These are phyloP conservation scores for Letharia columbiana DNA, from an alignment of 495 filamentous ascomycete species.

Conservation along the genomic window DNA sequence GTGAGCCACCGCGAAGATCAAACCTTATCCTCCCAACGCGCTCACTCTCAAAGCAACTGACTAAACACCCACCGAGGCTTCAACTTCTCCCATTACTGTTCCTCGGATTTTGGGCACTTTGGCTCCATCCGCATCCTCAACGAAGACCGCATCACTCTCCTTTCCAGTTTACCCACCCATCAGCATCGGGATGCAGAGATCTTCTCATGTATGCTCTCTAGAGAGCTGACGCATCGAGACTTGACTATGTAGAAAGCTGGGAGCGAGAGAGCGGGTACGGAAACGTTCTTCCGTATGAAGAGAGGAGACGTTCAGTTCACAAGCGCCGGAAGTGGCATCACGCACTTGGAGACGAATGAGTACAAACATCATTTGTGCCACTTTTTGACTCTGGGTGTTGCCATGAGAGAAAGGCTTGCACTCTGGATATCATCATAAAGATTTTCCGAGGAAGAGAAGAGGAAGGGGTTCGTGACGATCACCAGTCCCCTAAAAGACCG, in stretches of 20 bases:
- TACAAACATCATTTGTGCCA: slow-evolving; percentile 55
- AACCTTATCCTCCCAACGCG: slow-evolving; percentile 49
- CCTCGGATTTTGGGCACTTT: slow-evolving; percentile 54
- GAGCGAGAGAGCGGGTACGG: slow-evolving; percentile 23
- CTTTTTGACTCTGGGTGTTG: slow-evolving; percentile 39
- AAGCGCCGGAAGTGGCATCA: too few species aligned
- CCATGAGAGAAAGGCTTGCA: slow-evolving; percentile 58
- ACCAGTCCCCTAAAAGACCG: slow-evolving; percentile 62
- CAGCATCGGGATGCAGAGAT: slow-evolving; percentile 76
- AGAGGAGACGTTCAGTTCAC: too few species aligned
- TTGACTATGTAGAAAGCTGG: slow-evolving; percentile 51
- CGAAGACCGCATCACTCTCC: slow-evolving; percentile 65
- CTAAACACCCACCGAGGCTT: slow-evolving; percentile 81
- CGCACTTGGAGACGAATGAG: slow-evolving; percentile 58
- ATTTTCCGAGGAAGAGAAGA: slow-evolving; percentile 58
- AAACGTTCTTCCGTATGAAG: too few species aligned
- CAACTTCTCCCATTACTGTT: slow-evolving; percentile 65
- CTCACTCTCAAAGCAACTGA: slow-evolving; percentile 72
- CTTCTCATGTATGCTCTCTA: slow-evolving; percentile 66
- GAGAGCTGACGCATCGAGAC: slow-evolving; percentile 75
- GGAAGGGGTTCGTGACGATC: slow-evolving; percentile 53
- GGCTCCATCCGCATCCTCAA: slow-evolving; percentile 71
- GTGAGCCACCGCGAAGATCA: not conserved
- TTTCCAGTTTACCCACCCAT: slow-evolving; percentile 69
- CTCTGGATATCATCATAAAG: slow-evolving; percentile 61